These are phyloP conservation scores for Chloromonas sp. DNA, from an alignment of 163 green algal species.

Conservation along the genomic window DNA sequence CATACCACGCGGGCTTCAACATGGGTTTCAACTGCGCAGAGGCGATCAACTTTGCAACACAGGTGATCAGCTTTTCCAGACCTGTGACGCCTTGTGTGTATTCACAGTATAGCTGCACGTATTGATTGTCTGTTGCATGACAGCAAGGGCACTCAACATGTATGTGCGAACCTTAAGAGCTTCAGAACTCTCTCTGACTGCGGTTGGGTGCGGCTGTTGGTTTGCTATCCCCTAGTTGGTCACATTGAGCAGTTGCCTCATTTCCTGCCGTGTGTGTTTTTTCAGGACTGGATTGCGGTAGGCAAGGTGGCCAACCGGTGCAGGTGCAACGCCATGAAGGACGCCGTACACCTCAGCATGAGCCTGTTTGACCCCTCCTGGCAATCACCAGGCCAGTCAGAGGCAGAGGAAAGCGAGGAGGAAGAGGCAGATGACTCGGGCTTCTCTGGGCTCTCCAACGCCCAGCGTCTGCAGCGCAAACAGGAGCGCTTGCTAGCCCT, in stretches of 20 bases:
- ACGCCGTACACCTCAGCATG: slow-evolving; percentile 80
- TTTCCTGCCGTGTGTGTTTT: not conserved
- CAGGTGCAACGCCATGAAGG: slow-evolving; percentile 60
- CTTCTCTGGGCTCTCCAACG: too few relatives aligned
- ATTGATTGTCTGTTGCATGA: too few relatives aligned
- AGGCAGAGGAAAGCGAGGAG: not conserved
- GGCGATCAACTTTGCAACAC: slow-evolving; percentile 82
- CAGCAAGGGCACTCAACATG: not conserved
- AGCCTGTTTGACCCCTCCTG: slow-evolving; percentile 60
- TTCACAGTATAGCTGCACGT: too few relatives aligned
- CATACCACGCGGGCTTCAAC: slow-evolving; percentile 71
- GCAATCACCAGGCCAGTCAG: not conserved
- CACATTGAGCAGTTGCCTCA: not conserved
- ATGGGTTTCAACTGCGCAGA: slow-evolving; percentile 90
- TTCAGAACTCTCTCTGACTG: not conserved
- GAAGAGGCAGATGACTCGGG: not conserved
- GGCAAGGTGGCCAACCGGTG: slow-evolving; percentile 57
- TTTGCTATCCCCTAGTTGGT: not conserved
- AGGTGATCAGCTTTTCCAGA: not conserved
- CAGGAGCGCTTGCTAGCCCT: too few relatives aligned
- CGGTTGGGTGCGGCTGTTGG: not conserved
- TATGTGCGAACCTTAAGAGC: not conserved
- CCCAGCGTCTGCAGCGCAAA: too few relatives aligned
- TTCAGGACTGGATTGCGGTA: slow-evolving; percentile 39
- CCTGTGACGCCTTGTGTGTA: not conserved